A percentile compares a stretch with the other conserved stretches of the same genome.
phyloP scores from a whole-genome alignment of 2,329 filamentous ascomycete species.

The Thermoascus crustaceus region DNA sequence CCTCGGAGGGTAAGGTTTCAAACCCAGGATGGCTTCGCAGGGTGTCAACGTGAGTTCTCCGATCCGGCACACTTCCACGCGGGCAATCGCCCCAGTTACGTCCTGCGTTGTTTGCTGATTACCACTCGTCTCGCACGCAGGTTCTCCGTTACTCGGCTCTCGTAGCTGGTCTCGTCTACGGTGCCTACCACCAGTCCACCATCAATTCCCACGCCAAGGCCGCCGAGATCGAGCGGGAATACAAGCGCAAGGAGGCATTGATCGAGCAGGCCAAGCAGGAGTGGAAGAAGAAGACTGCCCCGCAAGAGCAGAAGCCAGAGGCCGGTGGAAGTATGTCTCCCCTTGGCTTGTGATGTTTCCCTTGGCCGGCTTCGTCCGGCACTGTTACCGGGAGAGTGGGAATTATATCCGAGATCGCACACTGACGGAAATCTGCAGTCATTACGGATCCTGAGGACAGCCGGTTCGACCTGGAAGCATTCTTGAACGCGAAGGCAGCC shows the following conservation, averaged over 20 bases:
- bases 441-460: slow-evolving; percentile 72
- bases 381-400: not conserved
- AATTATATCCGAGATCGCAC: slow-evolving; percentile 4
- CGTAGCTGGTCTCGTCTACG: slow-evolving; percentile 86
- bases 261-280: slow-evolving; percentile 90
- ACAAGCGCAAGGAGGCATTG: slow-evolving; percentile 81
- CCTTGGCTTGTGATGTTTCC: not conserved
- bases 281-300: slow-evolving; percentile 68
- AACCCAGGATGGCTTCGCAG: slow-evolving; percentile 57
- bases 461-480: slow-evolving; percentile 89
- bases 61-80: slow-evolving; percentile 4
- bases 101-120: slow-evolving; percentile 1
- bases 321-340: slow-evolving; percentile 26
- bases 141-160: slow-evolving; percentile 96
- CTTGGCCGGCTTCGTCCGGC: slow-evolving; percentile 1
- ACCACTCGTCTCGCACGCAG: slow-evolving; percentile 43
- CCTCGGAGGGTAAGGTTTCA: slow-evolving; percentile 36
- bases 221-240: slow-evolving; percentile 68
- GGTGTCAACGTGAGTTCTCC: slow-evolving; percentile 54
- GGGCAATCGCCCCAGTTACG: not conserved
- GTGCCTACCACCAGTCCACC: slow-evolving; percentile 82
- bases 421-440: slow-evolving; percentile 40
- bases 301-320: slow-evolving; percentile 36
- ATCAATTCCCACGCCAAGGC: slow-evolving; percentile 65
- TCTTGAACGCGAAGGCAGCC: slow-evolving; percentile 56